Evolutionary conservation across 2,329 filamentous ascomycete species (phyloP), one percentile per base, ranked within the genome.

Genomic region (Cryphonectria naterciae): DNA sequence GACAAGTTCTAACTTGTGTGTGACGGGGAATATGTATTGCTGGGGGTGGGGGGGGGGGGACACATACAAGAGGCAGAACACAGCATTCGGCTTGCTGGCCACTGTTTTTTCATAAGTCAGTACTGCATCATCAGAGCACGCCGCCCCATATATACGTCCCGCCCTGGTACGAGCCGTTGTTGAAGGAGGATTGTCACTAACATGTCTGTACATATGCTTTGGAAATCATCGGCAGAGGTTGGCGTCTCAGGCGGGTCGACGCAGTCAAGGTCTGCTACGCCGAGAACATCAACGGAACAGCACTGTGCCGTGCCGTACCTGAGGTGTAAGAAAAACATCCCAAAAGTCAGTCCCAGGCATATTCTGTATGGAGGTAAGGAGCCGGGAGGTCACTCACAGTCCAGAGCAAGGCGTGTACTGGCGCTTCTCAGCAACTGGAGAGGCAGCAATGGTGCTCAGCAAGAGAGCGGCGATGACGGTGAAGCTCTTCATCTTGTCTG

Each of bases 241-340:
- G 75, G 75, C 11, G 69, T 66, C 2, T 65, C 64, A 7, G 76
- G 73, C 10, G 76, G 72, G 56, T 80, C 77, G 25, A 76, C 79
- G 78, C 89, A 91, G 81, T 91, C 81, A 35, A 90, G 81, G 77
- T 88, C 81, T 3, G 85, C 87, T 70, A 90, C 73, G 71, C 86
- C 85, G 54, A 91, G 84, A 46, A 91, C 83, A 74, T 91, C 86
- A 35, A 88, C 89, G 19, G 88, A 86, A 77, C 89, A 91, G 83
- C 89, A 91, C 74, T 86, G 84, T 4, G 85, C 76, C 43, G 75
- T 81, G 74, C 76, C 77, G 75, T 84, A 84, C 7, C 63, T 65
- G 25, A n/a, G 19, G 39, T 17, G 6, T 25, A 35, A 11, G 56
- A 8, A 19, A 43, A 41, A 46, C 11, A 39, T 39, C 3, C 25